Conservation (phyloP, 257 asterid genomes). For the Thymus quinquecostatus region DNA sequence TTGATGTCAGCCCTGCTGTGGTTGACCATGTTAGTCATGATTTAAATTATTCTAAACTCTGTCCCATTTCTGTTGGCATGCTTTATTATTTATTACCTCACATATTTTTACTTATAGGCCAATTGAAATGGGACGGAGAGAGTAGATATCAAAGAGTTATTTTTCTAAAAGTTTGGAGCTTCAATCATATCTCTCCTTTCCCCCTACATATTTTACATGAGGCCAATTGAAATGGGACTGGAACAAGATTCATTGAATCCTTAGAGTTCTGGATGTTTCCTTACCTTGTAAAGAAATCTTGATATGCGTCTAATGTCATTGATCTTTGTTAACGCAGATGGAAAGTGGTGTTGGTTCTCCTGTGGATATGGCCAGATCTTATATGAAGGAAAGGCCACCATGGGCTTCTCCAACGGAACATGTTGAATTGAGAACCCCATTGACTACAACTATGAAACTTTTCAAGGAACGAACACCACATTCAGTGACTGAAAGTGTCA, state of each 20-base stretch:
- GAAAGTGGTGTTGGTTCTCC: constrained; percentile 70
- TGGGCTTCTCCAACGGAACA: constrained; percentile 79
- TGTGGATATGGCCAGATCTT: constrained; percentile 75
- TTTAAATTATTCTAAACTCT: background rate
- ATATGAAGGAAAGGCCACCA: constrained; percentile 79
- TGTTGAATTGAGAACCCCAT: constrained; percentile 59
- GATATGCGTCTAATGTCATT: constrained; percentile 30
- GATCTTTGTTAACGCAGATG: constrained; percentile 46
- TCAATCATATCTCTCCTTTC: constrained; percentile 7
- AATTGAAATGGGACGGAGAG: no score
- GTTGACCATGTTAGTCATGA: constrained; percentile 47
- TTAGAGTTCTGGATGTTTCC: constrained; percentile 10
- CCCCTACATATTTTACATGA: constrained; percentile 7
- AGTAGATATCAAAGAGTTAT: constrained; percentile 11
- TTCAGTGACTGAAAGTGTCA: constrained; percentile 49
- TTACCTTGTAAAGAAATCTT: constrained; percentile 28
- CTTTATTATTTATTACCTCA: no score
- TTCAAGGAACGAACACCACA: constrained; percentile 49
- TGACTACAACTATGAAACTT: constrained; percentile 48
- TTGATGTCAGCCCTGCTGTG: constrained; percentile 35
- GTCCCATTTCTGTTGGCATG: no score
- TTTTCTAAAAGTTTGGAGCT: constrained; percentile 6
- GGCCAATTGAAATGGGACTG: background rate
- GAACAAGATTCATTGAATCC: constrained; percentile 7
- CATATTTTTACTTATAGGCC: no score